Conservation (phyloP, 768 basidiomycete species). For the Tulasnella sp. region DNA sequence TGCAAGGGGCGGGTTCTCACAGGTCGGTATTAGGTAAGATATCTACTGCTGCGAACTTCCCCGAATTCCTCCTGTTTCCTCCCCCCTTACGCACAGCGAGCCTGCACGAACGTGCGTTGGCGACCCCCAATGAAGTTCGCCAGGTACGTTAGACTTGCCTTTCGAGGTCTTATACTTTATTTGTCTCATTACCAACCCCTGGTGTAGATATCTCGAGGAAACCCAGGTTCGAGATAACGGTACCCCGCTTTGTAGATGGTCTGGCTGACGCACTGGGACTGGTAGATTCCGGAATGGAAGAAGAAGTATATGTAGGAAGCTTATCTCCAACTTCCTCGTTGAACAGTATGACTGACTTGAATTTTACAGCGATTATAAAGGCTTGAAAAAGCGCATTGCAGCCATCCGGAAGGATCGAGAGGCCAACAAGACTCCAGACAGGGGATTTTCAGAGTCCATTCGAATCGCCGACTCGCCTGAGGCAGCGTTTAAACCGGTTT, state of each 20-base stretch:
- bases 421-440: neutral
- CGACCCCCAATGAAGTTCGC: constrained; percentile 25
- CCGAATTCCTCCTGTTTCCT: neutral
- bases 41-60: neutral
- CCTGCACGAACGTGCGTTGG: neutral
- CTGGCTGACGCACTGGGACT: neutral
- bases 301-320: constrained; percentile 59
- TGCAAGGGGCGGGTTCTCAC: neutral
- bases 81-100: neutral
- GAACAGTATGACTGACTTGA: neutral
- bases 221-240: constrained; percentile 49
- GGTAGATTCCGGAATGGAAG: constrained; percentile 71
- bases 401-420: constrained; percentile 47
- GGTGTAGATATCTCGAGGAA: constrained; percentile 60
- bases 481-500: neutral
- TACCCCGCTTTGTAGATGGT: neutral
- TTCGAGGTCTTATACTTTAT: constrained; percentile 33
- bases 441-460: neutral
- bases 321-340: neutral
- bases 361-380: constrained; percentile 61
- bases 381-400: constrained; percentile 63
- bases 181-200: neutral
- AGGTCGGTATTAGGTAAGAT: neutral
- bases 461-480: constrained; percentile 1
- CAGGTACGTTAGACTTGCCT: constrained; percentile 64